A percentile compares a stretch with the other conserved stretches of the same genome.
Conservation (phyloP, 495 filamentous ascomycete species). For the Penicillium antarcticum region DNA sequence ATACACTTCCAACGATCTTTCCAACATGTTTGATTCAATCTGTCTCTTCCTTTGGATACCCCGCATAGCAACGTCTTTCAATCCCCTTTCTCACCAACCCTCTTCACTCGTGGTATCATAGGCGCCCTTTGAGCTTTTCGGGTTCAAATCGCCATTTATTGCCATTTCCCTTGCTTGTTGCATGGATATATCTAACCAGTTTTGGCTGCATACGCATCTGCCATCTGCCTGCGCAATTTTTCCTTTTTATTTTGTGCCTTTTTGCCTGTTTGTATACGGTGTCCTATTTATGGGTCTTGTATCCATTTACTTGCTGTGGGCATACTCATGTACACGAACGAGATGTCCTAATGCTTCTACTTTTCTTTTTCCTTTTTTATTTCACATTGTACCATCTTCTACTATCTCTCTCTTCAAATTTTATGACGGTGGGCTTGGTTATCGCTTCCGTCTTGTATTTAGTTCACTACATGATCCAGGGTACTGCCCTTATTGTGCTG, state of each 20-base stretch:
- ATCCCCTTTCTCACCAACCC: not conserved
- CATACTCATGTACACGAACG: constrained; percentile 28
- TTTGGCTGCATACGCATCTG: not conserved
- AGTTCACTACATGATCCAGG: not conserved
- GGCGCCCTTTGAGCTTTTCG: not conserved
- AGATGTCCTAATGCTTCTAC: constrained; percentile 8
- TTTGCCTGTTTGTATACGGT: not conserved
- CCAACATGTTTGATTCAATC: constrained; percentile 23
- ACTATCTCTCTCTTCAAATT: not conserved
- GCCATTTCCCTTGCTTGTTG: not conserved
- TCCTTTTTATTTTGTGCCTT: not conserved
- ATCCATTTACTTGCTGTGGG: constrained; percentile 8
- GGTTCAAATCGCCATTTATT: not conserved
- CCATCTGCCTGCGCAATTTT: not conserved
- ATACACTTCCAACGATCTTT: constrained; percentile 3
- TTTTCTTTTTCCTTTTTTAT: constrained; percentile 1
- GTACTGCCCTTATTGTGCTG: not conserved
- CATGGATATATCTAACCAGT: not conserved
- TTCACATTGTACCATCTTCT: not conserved
- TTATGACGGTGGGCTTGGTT: not conserved
- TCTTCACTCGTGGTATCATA: constrained; percentile 3
- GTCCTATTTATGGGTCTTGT: not conserved
- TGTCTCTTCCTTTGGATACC: constrained; percentile 40
- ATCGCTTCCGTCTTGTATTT: not conserved
- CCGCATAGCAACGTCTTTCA: constrained; percentile 25